phyloP scores from a whole-genome alignment of 169 alveolate genomes.

The Plasmodium gonderi region DNA sequence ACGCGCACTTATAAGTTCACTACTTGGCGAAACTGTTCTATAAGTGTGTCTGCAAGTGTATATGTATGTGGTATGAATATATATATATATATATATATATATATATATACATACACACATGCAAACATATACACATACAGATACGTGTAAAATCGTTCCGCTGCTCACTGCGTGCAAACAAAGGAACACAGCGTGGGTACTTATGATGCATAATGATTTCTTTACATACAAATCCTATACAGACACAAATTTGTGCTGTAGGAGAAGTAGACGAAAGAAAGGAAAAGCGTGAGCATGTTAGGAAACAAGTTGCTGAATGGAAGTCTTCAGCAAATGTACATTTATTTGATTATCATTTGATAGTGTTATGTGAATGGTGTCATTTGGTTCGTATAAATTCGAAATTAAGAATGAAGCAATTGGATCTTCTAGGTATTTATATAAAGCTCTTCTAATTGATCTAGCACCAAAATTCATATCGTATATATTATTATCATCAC shows the following conservation, averaged over 20 bases:
- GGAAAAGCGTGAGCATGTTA: background rate
- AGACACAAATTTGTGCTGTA: background rate
- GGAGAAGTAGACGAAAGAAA: background rate
- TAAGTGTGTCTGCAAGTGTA: background rate
- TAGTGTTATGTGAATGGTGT: conserved; percentile 23
- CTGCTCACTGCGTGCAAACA: background rate
- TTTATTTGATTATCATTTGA: conserved; percentile 15
- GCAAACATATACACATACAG: background rate
- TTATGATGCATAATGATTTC: background rate
- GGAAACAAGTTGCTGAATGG: background rate
- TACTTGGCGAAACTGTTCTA: too few species aligned
- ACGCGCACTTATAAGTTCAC: too few species aligned
- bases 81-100: too few species aligned
- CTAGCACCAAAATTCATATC: conserved; percentile 76
- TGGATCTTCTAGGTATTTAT: conserved; percentile 66
- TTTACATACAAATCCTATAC: too few species aligned
- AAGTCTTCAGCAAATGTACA: conserved; percentile 16
- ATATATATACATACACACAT: too few species aligned
- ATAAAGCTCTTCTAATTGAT: conserved; percentile 66
- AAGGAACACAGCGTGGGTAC: background rate
- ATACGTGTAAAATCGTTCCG: background rate
- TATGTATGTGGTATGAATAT: background rate
- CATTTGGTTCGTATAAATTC: conserved; percentile 58
- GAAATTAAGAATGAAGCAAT: conserved; percentile 61
- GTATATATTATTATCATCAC: conserved; percentile 65